Percentiles rank a stretch among this genome's conserved stretches.
phyloP scores from a whole-genome alignment of 768 basidiomycete genomes.

The Macrocybe gigantea region DNA sequence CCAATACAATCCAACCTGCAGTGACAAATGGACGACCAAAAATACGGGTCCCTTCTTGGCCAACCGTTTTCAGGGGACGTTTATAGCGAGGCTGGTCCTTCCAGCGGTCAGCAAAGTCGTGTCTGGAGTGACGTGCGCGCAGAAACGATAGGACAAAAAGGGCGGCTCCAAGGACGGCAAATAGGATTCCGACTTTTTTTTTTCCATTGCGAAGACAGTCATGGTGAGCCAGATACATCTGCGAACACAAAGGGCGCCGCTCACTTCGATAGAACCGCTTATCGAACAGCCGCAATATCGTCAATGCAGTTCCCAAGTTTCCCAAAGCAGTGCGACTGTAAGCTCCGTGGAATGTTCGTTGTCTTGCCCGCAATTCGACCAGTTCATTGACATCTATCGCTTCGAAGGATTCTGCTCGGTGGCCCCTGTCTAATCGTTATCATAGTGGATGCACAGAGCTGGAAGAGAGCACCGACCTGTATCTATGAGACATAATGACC shows the following conservation, averaged over 20 bases:
- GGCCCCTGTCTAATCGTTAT: constrained; percentile 26
- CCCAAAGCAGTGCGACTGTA: constrained; percentile 74
- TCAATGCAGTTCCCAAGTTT: constrained; percentile 66
- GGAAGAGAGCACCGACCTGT: not conserved
- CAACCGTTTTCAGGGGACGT: constrained; percentile 46
- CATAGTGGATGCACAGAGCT: not conserved
- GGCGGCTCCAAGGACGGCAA: constrained; percentile 53
- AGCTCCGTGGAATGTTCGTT: constrained; percentile 80
- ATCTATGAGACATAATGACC: not conserved
- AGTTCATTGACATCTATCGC: constrained; percentile 53
- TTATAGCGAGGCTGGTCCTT: constrained; percentile 28
- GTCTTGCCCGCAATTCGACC: constrained; percentile 72
- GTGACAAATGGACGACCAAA: constrained; percentile 78
- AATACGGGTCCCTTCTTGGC: constrained; percentile 53
- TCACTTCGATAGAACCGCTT: constrained; percentile 64
- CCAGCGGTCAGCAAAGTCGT: constrained; percentile 69
- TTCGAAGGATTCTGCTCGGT: constrained; percentile 44
- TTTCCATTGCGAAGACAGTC: not conserved
- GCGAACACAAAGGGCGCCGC: constrained; percentile 14
- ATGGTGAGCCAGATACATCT: too few relatives aligned
- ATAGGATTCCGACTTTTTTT: constrained; percentile 56
- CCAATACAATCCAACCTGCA: constrained; percentile 69
- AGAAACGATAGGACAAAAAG: constrained; percentile 55
- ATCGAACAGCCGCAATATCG: constrained; percentile 79
- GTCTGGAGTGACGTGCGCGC: constrained; percentile 59